Conservation (phyloP, 2,329 filamentous ascomycete species). For the Mycosphaerella arachidis region DNA sequence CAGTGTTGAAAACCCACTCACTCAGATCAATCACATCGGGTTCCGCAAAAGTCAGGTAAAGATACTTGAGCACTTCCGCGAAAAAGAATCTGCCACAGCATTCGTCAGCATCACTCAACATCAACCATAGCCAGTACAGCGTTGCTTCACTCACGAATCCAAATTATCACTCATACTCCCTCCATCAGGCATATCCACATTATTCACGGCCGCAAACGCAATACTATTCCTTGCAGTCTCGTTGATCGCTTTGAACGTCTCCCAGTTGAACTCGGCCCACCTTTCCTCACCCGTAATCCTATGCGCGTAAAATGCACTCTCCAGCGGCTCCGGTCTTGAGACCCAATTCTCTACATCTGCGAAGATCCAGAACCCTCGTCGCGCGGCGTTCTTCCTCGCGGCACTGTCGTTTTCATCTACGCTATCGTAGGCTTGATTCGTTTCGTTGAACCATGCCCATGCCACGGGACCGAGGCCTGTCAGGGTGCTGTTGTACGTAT, state of each 20-base stretch:
- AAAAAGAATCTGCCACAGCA: constrained; percentile 50
- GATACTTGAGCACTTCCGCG: constrained; percentile 73
- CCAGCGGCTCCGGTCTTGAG: constrained; percentile 48
- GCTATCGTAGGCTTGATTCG: constrained; percentile 15
- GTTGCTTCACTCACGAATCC: constrained; percentile 7
- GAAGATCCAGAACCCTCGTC: constrained; percentile 18
- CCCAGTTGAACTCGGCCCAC: constrained; percentile 42
- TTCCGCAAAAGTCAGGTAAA: constrained; percentile 44
- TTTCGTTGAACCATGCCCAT: constrained; percentile 21
- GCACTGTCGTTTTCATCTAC: constrained; percentile 16
- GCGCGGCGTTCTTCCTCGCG: constrained; percentile 11
- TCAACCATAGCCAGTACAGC: not conserved
- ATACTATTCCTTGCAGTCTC: constrained; percentile 34
- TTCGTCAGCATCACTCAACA: not conserved
- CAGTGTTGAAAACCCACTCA: constrained; percentile 46
- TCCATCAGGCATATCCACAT: constrained; percentile 17
- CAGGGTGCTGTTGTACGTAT: constrained; percentile 32
- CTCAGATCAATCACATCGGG: constrained; percentile 41
- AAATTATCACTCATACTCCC: constrained; percentile 14
- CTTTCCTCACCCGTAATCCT: constrained; percentile 51
- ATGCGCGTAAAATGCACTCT: constrained; percentile 56
- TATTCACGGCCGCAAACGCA: constrained; percentile 15
- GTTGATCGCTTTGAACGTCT: constrained; percentile 42
- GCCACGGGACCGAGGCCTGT: constrained; percentile 20
- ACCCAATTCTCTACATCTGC: constrained; percentile 17